Conservation (phyloP, 1,139 yeast species). For the Ashbya aceris region DNA sequence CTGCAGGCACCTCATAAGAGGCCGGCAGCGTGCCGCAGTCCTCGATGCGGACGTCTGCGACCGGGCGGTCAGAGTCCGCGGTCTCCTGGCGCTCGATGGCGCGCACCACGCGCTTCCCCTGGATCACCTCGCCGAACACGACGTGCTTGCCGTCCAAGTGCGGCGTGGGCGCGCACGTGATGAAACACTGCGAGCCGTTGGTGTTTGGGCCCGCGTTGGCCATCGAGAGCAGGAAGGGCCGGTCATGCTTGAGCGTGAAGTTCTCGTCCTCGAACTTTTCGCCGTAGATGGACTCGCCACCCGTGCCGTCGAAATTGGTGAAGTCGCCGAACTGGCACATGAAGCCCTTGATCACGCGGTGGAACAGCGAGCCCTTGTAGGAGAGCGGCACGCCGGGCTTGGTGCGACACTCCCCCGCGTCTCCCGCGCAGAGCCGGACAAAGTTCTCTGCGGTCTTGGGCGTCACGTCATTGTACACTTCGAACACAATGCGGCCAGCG, state of each 20-base stretch:
- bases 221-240: slow-evolving; percentile 87
- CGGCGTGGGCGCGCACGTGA: slow-evolving; percentile 77
- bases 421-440: slow-evolving; percentile 84
- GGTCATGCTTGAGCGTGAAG: slow-evolving; percentile 64
- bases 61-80: slow-evolving; percentile 55
- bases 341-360: slow-evolving; percentile 82
- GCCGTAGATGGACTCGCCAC: slow-evolving; percentile 93
- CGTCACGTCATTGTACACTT: slow-evolving; percentile 67
- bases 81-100: slow-evolving; percentile 60
- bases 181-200: slow-evolving; percentile 91
- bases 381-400: slow-evolving; percentile 53
- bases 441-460: slow-evolving; percentile 94
- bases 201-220: slow-evolving; percentile 95
- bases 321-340: slow-evolving; percentile 98
- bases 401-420: slow-evolving; percentile 54
- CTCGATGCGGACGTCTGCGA: slow-evolving; percentile 54
- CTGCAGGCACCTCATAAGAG: slow-evolving; percentile 42
- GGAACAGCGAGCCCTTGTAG: slow-evolving; percentile 78
- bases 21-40: slow-evolving; percentile 70
- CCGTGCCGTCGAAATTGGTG: slow-evolving; percentile 81
- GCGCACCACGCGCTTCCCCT: slow-evolving; percentile 76
- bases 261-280: slow-evolving; percentile 93
- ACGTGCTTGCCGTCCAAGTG: slow-evolving; percentile 93
- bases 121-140: slow-evolving; percentile 82
- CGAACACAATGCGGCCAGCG: slow-evolving; percentile 68